A percentile compares a stretch with the other conserved stretches of the same genome.
These are phyloP conservation scores for Dentipellis fragilis DNA, from an alignment of 768 basidiomycete species.

Conservation along the genomic window DNA sequence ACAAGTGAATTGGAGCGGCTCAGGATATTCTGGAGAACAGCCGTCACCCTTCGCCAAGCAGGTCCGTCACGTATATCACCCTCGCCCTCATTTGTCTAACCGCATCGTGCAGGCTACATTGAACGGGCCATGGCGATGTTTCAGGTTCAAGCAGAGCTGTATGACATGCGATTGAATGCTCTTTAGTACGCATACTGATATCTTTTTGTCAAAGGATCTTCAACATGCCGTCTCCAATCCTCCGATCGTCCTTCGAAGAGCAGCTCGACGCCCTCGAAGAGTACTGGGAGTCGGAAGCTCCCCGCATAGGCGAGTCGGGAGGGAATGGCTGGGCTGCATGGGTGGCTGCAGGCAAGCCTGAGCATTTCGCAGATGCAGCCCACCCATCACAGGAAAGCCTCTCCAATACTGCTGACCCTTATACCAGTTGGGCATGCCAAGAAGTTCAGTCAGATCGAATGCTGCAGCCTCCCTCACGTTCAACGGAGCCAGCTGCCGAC, in stretches of 20 bases:
- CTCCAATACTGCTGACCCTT: conserved; percentile 42
- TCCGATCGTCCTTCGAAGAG: conserved; percentile 30
- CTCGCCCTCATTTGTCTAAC: neutral
- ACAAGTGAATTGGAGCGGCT: conserved; percentile 40
- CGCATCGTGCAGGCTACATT: conserved; percentile 41
- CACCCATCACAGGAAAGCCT: conserved; percentile 9
- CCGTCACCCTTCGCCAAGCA: conserved; percentile 52
- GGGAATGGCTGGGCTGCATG: conserved; percentile 65
- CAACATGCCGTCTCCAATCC: conserved; percentile 38
- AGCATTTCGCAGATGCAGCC: conserved; percentile 10
- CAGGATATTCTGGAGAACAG: conserved; percentile 63
- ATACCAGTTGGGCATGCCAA: conserved; percentile 50
- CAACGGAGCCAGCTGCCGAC: conserved; percentile 35
- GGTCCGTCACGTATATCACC: conserved; percentile 32
- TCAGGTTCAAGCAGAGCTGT: conserved; percentile 82
- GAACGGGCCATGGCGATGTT: conserved; percentile 73
- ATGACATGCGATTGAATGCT: conserved; percentile 18
- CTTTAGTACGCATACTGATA: neutral
- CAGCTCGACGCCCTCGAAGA: conserved; percentile 58
- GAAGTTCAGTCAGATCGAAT: conserved; percentile 42
- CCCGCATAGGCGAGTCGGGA: conserved; percentile 60
- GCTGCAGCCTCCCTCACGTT: conserved; percentile 41
- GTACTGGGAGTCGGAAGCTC: conserved; percentile 77
- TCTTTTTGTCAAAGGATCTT: conserved; percentile 38
- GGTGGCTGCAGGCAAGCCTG: conserved; percentile 35